phyloP scores from a whole-genome alignment of 2,329 filamentous ascomycete genomes.

The Fusarium pseudoanthophilum region DNA sequence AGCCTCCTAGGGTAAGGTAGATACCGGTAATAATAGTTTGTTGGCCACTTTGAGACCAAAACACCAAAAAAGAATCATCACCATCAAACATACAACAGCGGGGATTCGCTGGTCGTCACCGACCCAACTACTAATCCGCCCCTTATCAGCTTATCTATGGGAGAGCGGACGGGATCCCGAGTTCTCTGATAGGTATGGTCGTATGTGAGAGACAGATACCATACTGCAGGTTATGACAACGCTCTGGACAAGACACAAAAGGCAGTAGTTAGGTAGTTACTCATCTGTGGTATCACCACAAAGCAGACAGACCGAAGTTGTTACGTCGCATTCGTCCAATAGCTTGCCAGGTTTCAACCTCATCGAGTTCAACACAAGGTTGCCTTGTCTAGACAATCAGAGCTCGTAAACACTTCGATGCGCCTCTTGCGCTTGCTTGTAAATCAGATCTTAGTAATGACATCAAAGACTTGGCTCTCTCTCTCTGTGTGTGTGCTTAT shows the following conservation, averaged over 20 bases:
- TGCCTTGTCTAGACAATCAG: background rate
- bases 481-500: background rate
- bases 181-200: background rate
- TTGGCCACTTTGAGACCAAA: background rate
- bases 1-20: too few relatives aligned
- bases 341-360: background rate
- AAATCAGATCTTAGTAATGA: too few relatives aligned
- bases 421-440: background rate
- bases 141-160: background rate
- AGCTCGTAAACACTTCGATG: background rate
- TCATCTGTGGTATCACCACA: background rate
- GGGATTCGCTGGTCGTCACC: background rate
- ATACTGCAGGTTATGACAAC: fast-evolving
- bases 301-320: background rate
- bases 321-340: too few relatives aligned
- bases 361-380: background rate
- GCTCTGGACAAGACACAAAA: background rate
- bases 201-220: background rate
- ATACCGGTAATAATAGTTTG: background rate
- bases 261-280: background rate
- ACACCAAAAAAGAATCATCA: background rate
- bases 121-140: background rate
- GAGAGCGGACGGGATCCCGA: background rate
- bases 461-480: background rate
- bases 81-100: background rate